Evolutionary conservation across 1,284 basidiomycete genomes (phyloP).

Genomic region (Neotropicomus parvogracilis): DNA sequence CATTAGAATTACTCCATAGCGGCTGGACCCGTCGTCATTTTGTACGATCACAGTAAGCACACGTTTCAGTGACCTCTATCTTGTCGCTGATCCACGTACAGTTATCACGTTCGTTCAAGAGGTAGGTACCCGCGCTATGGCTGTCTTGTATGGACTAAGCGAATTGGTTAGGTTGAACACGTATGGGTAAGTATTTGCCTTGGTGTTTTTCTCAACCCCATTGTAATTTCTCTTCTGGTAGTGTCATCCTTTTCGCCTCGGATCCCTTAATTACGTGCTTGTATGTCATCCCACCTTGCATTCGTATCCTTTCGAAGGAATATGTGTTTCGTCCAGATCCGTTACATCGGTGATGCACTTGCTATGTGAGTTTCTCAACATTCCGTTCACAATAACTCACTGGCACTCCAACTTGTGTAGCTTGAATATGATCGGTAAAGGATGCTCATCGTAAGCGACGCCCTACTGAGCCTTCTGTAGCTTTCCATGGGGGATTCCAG

Average conservation of each 20-base stretch:
- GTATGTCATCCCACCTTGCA: slow-evolving; percentile 3
- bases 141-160: not conserved
- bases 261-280: slow-evolving; percentile 16
- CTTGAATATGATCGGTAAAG: slow-evolving; percentile 16
- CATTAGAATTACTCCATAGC: not conserved
- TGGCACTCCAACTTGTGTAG: slow-evolving; percentile 12
- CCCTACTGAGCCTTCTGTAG: slow-evolving; percentile 9
- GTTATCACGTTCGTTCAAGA: slow-evolving; percentile 14
- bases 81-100: not conserved
- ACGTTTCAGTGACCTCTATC: not conserved
- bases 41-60: slow-evolving; percentile 7
- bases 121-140: not conserved
- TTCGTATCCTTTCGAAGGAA: not conserved
- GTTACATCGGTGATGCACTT: slow-evolving; percentile 22
- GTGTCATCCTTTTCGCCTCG: slow-evolving; percentile 1
- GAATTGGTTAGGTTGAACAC: slow-evolving; percentile 12
- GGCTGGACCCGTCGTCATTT: not conserved
- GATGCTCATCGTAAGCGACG: not conserved
- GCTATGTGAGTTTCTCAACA: slow-evolving; percentile 17
- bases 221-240: not conserved
- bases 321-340: slow-evolving; percentile 13
- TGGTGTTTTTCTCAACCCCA: not conserved
- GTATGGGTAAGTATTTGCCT: slow-evolving; percentile 15
- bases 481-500: slow-evolving; percentile 11
- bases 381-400: not conserved